Evolutionary conservation across 2,329 filamentous ascomycete species (phyloP).

Genomic region (Orbilia javanica): DNA sequence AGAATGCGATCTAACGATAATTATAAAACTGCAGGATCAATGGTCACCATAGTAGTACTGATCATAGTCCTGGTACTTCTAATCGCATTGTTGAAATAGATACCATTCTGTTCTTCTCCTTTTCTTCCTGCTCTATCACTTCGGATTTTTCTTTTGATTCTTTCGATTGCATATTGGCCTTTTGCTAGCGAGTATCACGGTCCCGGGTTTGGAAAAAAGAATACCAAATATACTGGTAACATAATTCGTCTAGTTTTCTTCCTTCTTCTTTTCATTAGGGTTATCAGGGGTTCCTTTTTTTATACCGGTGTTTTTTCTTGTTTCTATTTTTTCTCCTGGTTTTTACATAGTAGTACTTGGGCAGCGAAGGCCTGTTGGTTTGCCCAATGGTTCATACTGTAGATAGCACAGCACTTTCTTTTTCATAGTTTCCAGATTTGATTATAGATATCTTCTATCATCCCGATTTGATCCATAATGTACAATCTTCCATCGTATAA

Average conservation of each 20-base stretch:
- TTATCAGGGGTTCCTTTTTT: not conserved
- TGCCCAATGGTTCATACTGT: not conserved
- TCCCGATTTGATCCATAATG: not conserved
- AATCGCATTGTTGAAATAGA: conserved; percentile 82
- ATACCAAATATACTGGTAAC: not conserved
- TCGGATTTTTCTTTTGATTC: conserved; percentile 57
- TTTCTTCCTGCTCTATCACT: conserved; percentile 12
- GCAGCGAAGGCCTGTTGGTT: not conserved
- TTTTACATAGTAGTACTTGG: not conserved
- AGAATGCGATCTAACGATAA: conserved; percentile 71
- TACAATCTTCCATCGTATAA: not conserved
- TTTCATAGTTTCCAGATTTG: not conserved
- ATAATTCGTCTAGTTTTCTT: not conserved
- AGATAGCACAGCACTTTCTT: not conserved
- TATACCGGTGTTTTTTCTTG: not conserved
- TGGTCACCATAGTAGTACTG: conserved; percentile 79
- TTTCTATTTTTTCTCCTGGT: not conserved
- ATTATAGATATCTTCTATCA: conserved; percentile 1
- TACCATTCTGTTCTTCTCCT: not conserved
- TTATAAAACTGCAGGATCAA: conserved; percentile 59
- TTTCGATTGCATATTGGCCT: conserved; percentile 14
- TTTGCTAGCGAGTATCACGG: conserved; percentile 36
- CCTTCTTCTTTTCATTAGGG: not conserved
- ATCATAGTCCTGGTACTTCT: conserved; percentile 85
- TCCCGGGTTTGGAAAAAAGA: conserved; percentile 10